Percentiles rank a stretch among this genome's conserved stretches.
phyloP scores from a whole-genome alignment of 768 basidiomycete species.

The Tephrocybe sp. region DNA sequence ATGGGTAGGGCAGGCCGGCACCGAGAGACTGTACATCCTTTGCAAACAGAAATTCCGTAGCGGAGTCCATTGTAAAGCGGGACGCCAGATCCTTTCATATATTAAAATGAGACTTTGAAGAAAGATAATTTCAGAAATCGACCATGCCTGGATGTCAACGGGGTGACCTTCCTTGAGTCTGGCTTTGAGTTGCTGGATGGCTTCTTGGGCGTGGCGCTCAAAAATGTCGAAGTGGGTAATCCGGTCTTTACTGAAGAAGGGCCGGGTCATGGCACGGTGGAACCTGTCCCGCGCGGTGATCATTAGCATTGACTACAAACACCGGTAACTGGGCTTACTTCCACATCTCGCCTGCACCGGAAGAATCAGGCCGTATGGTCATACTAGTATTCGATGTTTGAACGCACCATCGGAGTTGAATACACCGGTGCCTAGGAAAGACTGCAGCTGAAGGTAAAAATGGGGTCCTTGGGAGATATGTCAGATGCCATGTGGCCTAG shows the following conservation, averaged over 20 bases:
- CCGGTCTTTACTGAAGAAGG: conserved; percentile 64
- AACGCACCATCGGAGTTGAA: conserved; percentile 57
- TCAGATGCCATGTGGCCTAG: no score
- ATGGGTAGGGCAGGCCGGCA: conserved; percentile 49
- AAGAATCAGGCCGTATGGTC: background rate
- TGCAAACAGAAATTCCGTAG: conserved; percentile 60
- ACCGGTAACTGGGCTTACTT: conserved; percentile 40
- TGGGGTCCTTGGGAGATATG: conserved; percentile 16
- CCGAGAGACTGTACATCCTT: conserved; percentile 47
- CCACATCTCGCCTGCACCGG: conserved; percentile 58
- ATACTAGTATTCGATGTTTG: background rate
- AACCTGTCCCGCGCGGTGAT: conserved; percentile 33
- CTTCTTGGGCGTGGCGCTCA: conserved; percentile 48
- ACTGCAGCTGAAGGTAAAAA: conserved; percentile 23
- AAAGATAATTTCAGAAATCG: no score
- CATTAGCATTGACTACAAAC: background rate
- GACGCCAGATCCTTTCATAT: conserved; percentile 35
- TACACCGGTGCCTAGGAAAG: conserved; percentile 52
- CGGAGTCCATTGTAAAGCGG: conserved; percentile 62
- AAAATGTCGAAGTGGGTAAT: conserved; percentile 65
- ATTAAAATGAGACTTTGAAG: background rate
- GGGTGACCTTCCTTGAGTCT: conserved; percentile 45
- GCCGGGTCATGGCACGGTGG: conserved; percentile 66
- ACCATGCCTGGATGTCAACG: conserved; percentile 56
- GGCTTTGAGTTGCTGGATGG: conserved; percentile 39